These are phyloP conservation scores for Monascus purpureus DNA, from an alignment of 495 filamentous ascomycete species.

Conservation along the genomic window DNA sequence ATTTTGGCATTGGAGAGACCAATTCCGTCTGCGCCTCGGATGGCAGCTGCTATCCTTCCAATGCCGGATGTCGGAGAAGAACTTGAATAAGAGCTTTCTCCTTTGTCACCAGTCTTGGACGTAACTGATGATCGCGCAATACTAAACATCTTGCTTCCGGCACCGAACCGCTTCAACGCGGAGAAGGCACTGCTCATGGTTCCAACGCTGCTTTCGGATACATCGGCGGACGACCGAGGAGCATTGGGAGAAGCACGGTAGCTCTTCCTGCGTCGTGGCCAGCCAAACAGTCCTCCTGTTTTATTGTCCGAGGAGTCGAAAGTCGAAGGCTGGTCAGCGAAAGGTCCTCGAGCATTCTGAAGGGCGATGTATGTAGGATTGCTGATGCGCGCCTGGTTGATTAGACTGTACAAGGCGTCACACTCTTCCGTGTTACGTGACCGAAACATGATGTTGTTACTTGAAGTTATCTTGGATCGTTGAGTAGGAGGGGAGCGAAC, in stretches of 20 bases:
- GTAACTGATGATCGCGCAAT: conserved; percentile 52
- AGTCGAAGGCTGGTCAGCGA: conserved; percentile 15
- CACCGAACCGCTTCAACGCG: conserved; percentile 58
- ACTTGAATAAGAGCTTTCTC: conserved; percentile 45
- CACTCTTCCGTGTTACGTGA: conserved; percentile 64
- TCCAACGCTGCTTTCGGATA: conserved; percentile 43
- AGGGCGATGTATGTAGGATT: conserved; percentile 82
- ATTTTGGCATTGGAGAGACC: conserved; percentile 66
- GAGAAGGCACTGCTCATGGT: conserved; percentile 53
- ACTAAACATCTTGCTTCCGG: conserved; percentile 55
- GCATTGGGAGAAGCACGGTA: conserved; percentile 41
- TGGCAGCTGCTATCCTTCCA: conserved; percentile 39
- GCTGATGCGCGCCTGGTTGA: conserved; percentile 71
- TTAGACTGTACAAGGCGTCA: conserved; percentile 62
- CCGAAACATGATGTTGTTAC: conserved; percentile 79
- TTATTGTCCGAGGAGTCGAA: conserved; percentile 17
- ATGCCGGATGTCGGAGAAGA: conserved; percentile 39
- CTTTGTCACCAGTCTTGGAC: conserved; percentile 39
- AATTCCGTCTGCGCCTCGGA: conserved; percentile 36
- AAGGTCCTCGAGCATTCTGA: conserved; percentile 47
- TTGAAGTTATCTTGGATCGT: conserved; percentile 54
- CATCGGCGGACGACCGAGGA: conserved; percentile 37
- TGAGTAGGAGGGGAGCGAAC: conserved; percentile 68
- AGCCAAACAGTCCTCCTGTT: conserved; percentile 25
- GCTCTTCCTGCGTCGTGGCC: conserved; percentile 35